Conservation (phyloP, 306 rosid species). For the Calophaca sinica region DNA sequence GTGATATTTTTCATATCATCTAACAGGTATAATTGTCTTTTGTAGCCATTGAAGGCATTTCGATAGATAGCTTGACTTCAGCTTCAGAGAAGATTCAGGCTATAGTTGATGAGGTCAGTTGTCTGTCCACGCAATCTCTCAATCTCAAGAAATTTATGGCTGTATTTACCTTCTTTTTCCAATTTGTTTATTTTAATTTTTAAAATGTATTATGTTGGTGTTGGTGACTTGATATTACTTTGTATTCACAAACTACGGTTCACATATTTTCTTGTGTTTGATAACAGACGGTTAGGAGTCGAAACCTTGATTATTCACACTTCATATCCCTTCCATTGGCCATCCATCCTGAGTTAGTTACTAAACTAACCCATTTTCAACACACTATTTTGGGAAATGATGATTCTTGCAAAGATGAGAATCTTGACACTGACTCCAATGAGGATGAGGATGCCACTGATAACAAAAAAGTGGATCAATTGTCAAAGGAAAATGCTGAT, state of each 20-base stretch:
- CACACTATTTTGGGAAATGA: slow-evolving; percentile 65
- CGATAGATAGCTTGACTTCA: slow-evolving; percentile 67
- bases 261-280: slow-evolving; percentile 42
- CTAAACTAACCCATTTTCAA: slow-evolving; percentile 80
- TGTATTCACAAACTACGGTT: slow-evolving; percentile 33
- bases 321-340: slow-evolving; percentile 97
- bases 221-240: slow-evolving; percentile 2
- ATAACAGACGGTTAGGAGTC: slow-evolving; percentile 74
- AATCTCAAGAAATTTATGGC: slow-evolving; percentile 34
- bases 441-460: slow-evolving; percentile 59
- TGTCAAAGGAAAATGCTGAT: slow-evolving; percentile 58
- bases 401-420: slow-evolving; percentile 52
- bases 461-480: slow-evolving; percentile 56
- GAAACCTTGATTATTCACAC: slow-evolving; percentile 85
- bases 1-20: slow-evolving; percentile 17
- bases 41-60: slow-evolving; percentile 82
- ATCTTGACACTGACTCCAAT: slow-evolving; percentile 54
- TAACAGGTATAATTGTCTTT: slow-evolving; percentile 38
- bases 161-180: slow-evolving; percentile 19
- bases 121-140: slow-evolving; percentile 43
- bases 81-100: slow-evolving; percentile 77
- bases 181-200: slow-evolving; percentile 25
- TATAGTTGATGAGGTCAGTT: slow-evolving; percentile 77
- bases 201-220: slow-evolving; percentile 22
- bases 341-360: slow-evolving; percentile 81